phyloP scores from a whole-genome alignment of 352 stramenopile species.

The Pythium aquatile region DNA sequence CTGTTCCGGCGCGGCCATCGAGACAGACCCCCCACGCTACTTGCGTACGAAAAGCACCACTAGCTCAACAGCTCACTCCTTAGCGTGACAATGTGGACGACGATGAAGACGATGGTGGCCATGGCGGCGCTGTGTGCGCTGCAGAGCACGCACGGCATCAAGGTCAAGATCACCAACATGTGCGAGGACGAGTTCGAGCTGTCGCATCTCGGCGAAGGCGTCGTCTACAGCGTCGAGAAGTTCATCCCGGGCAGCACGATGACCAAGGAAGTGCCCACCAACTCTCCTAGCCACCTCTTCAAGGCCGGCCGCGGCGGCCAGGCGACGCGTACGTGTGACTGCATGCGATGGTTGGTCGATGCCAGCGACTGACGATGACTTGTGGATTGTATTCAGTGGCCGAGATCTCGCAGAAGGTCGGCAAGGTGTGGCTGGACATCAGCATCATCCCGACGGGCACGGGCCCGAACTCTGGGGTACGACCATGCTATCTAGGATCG shows the following conservation, averaged over 20 bases:
- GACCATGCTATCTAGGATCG: not conserved
- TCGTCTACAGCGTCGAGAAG: constrained; percentile 17
- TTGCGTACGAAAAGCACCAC: not conserved
- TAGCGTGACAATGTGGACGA: constrained; percentile 14
- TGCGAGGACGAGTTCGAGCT: constrained; percentile 26
- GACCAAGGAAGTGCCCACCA: constrained; percentile 20
- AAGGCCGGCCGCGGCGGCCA: constrained; percentile 25
- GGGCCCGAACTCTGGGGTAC: constrained; percentile 18
- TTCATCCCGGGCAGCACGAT: constrained; percentile 15
- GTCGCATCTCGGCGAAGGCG: constrained; percentile 15
- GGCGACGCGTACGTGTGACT: constrained; percentile 24
- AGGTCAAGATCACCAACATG: constrained; percentile 26
- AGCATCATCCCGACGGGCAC: constrained; percentile 33
- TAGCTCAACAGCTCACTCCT: not conserved
- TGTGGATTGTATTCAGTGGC: constrained; percentile 16
- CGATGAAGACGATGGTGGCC: constrained; percentile 11
- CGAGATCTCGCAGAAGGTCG: constrained; percentile 20
- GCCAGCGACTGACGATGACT: not conserved
- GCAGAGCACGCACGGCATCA: constrained; percentile 8
- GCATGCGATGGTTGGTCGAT: not conserved
- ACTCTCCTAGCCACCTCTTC: constrained; percentile 20
- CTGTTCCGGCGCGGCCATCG: not conserved
- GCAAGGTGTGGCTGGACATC: constrained; percentile 27
- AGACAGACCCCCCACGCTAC: constrained; percentile 3
- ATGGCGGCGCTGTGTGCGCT: constrained; percentile 11